These are phyloP conservation scores for Penicillium verrucosum DNA, from an alignment of 2,329 filamentous ascomycete genomes.

Conservation along the genomic window DNA sequence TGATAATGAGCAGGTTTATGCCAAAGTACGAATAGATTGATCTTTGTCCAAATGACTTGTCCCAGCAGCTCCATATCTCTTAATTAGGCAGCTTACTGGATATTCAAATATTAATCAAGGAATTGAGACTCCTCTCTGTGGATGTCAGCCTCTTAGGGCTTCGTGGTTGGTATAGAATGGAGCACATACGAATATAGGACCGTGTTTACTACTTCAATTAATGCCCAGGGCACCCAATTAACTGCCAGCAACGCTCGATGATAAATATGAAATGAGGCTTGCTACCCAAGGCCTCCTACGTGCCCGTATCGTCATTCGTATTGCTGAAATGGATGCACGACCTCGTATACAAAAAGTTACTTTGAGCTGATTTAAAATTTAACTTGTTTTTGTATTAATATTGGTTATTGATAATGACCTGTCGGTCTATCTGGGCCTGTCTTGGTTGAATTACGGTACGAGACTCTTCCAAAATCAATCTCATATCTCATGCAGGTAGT, in stretches of 20 bases:
- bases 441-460: not conserved
- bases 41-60: not conserved
- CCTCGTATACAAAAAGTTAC: not conserved
- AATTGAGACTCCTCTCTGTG: not conserved
- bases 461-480: not conserved
- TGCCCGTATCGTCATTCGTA: not conserved
- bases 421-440: not conserved
- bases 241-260: not conserved
- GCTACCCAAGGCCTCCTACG: not conserved
- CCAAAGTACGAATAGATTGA: not conserved
- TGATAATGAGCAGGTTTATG: not conserved
- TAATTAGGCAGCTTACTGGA: not conserved
- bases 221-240: not conserved
- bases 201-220: not conserved
- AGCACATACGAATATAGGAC: not conserved
- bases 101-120: not conserved
- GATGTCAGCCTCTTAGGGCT: not conserved
- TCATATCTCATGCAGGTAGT: slow-evolving; percentile 15
- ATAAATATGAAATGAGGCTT: not conserved
- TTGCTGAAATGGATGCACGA: not conserved
- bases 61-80: not conserved
- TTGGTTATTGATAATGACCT: not conserved
- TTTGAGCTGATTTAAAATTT: not conserved
- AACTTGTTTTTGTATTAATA: not conserved
- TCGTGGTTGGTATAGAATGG: not conserved